Evolutionary conservation across 208 protist genomes (phyloP), one percentile per base, ranked within the genome.

Genomic region (Crithidia bombi): DNA sequence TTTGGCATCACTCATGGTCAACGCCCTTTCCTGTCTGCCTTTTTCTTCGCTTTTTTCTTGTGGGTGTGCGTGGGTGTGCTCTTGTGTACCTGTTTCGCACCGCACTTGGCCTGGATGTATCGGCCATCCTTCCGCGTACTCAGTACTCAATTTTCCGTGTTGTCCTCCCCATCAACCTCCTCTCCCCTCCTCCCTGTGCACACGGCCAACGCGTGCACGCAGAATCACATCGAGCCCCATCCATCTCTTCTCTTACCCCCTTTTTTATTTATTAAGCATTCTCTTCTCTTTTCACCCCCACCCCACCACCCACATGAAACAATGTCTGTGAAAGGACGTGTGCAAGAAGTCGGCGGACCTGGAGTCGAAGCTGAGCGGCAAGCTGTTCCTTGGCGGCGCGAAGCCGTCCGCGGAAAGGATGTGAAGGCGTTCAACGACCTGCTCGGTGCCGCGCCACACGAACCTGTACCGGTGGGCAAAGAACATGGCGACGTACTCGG

Each of bases 341-440:
- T 58, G 55, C 61, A 80, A 75, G 74, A 89, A 88, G 79, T 73
- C 77, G 59, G 56, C 66, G 44, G 79, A 71, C 36, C 80, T 88
- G 32, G 83, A 89, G 75, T 57, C 69, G 4, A 87, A 80, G 83
- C 74, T 86, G 54, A 70, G 67, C 69, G 77, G 72, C 47, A 92
- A 84, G 69, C 68, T 80, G 49, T 92, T 92, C 70, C 75, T 92
- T 25, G 83, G 83, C 46, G 86, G 88, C 56, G 78, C 76, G 26
- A 83, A 90, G 73, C 87, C 87, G 25, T 75, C 79, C 17, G 74
- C 76, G 9, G 85, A n/a, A n/a, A 89, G 62, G 87, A 91, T 56
- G 83, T 91, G 75, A 86, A 85, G 76, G 41, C 56, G 61, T 89
- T 91, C 70, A 88, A 88, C 75, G 82, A 90, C 61, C 74, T 91